Evolutionary conservation across 345 rosid genomes (phyloP).

Genomic region (Corchorus olitorius): DNA sequence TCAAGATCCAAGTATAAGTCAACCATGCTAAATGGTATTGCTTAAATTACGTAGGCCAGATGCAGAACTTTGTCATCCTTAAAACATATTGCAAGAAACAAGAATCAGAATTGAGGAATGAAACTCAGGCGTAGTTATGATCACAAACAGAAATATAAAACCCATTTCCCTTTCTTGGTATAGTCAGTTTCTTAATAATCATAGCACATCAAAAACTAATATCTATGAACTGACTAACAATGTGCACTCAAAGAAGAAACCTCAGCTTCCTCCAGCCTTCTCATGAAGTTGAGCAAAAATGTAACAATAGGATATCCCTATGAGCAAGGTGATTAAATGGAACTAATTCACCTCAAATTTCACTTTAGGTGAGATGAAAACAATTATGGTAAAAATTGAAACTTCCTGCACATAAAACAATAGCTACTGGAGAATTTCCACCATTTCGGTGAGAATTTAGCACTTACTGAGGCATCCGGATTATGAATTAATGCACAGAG

Average conservation of each 20-base stretch:
- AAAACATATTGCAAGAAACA: background rate
- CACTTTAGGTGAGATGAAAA: background rate
- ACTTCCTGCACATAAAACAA: background rate
- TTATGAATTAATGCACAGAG: conserved; percentile 87
- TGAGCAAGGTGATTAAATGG: background rate
- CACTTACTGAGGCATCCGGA: conserved; percentile 85
- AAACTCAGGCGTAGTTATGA: background rate
- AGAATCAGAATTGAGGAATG: background rate
- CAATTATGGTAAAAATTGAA: background rate
- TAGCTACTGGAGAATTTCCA: conserved; percentile 18
- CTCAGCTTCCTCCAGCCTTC: background rate
- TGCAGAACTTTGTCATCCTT: background rate
- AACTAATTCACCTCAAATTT: background rate
- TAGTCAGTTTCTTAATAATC: background rate
- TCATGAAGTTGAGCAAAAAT: background rate
- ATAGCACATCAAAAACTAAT: background rate
- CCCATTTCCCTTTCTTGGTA: background rate
- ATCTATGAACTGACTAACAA: background rate
- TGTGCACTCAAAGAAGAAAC: background rate
- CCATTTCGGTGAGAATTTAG: conserved; percentile 7
- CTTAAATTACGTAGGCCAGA: background rate
- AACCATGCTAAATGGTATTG: background rate
- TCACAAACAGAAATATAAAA: background rate
- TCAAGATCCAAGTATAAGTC: background rate
- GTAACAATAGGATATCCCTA: conserved; percentile 2